These are phyloP conservation scores for Boechera divaricarpa DNA, from an alignment of 345 rosid genomes.

Conservation along the genomic window DNA sequence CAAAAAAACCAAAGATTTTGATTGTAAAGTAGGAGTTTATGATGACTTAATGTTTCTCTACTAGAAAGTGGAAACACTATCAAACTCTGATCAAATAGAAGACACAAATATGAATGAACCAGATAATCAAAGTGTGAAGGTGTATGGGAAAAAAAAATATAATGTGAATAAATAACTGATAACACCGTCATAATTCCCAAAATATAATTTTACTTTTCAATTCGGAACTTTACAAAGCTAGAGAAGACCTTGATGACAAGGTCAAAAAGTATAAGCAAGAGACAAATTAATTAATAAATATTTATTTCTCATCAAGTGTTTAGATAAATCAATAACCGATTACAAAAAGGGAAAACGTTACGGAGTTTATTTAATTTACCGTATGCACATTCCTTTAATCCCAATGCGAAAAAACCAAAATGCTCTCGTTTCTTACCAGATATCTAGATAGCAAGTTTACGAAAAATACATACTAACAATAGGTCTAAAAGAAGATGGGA, in stretches of 20 bases:
- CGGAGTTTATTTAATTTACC: not conserved
- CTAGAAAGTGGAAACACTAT: not conserved
- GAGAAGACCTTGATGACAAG: slow-evolving; percentile 25
- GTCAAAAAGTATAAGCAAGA: slow-evolving; percentile 10
- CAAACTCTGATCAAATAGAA: not conserved
- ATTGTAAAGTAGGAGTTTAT: not conserved
- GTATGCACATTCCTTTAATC: not conserved
- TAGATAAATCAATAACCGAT: not conserved
- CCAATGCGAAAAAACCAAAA: slow-evolving; percentile 8
- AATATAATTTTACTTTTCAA: not conserved
- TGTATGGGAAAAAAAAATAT: not conserved
- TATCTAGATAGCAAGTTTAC: not conserved
- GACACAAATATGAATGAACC: not conserved
- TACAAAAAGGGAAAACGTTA: not conserved
- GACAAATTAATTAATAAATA: not conserved
- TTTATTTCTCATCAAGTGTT: not conserved
- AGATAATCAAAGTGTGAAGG: not conserved
- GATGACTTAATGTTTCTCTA: not conserved
- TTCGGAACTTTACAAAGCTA: slow-evolving; percentile 2
- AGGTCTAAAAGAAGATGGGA: slow-evolving; percentile 10
- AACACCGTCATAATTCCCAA: not conserved
- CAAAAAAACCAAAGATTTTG: not conserved
- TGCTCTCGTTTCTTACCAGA: not conserved
- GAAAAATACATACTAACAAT: slow-evolving; percentile 5
- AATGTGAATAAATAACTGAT: not conserved